A percentile compares a stretch with the other conserved stretches of the same genome.
Conservation (phyloP, 192 early-diverging fungal genomes). For the Spinellus fusiger region DNA sequence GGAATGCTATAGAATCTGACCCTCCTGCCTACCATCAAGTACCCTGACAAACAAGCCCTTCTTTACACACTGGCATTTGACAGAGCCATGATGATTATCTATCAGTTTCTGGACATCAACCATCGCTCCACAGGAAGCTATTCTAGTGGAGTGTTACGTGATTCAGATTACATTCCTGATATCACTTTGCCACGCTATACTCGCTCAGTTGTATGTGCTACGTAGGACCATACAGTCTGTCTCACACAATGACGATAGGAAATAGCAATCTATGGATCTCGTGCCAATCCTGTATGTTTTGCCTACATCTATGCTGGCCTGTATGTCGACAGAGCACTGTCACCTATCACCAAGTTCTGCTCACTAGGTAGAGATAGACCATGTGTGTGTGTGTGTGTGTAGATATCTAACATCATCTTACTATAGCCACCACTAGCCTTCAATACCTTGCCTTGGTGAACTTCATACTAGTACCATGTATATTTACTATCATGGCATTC, state of each 20-base stretch:
- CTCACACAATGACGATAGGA: slow-evolving; percentile 4
- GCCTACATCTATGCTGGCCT: slow-evolving; percentile 26
- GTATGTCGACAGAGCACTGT: slow-evolving; percentile 16
- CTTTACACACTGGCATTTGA: slow-evolving; percentile 14
- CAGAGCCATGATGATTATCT: slow-evolving; percentile 19
- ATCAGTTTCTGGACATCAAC: slow-evolving; percentile 20
- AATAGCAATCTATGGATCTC: slow-evolving; percentile 23
- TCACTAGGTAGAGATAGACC: neutral
- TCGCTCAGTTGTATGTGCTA: slow-evolving; percentile 16
- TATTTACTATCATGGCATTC: slow-evolving; percentile 15
- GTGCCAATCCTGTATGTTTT: slow-evolving; percentile 25
- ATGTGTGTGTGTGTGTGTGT: neutral
- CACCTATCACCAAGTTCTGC: slow-evolving; percentile 17
- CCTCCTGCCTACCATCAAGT: slow-evolving; percentile 11
- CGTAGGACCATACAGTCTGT: neutral
- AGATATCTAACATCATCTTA: neutral
- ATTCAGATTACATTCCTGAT: slow-evolving; percentile 19
- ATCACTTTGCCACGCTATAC: slow-evolving; percentile 19
- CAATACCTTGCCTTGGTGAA: slow-evolving; percentile 24
- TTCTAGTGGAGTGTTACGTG: slow-evolving; percentile 19
- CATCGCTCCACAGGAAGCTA: slow-evolving; percentile 9
- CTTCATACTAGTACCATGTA: slow-evolving; percentile 17
- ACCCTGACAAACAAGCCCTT: slow-evolving; percentile 23
- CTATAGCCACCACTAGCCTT: slow-evolving; percentile 5
- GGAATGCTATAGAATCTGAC: slow-evolving; percentile 22